Evolutionary conservation across 108 stramenopile genomes (phyloP), one percentile per base, ranked within the genome.

Genomic region (Skeletonema menzelii): DNA sequence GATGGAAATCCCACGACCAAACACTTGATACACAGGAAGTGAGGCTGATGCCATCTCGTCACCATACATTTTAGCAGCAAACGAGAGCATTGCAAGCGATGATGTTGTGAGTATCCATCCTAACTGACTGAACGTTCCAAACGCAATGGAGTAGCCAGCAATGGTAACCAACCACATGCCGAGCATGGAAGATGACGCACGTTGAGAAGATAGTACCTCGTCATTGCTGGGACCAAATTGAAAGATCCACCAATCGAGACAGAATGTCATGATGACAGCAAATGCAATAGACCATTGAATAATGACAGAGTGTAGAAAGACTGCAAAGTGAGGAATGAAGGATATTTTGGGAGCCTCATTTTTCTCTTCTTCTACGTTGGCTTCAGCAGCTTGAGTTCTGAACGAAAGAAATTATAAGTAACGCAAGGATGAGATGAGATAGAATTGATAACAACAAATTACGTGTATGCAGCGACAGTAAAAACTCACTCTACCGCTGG

Each of bases 101-200:
- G 27, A 56, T 8, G 56, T 47, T n/a, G 63, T 65, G 27, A 73
- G 37, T 13, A 73, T 44, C 72, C 72, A 73, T 31, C 72, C 72
- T 13, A 27, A 22, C 22, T 27, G 26, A 26, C 56, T 73, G 13
- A 57, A 38, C 0, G 72, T 40, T 19, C 72, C 72, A 8, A 65
- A 63, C 8, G 24, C 49, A 27, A 65, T 58, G 32, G 56, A 73
- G 46, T 65, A 44, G 8, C 61, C 70, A 34, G 62, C 61, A 62
- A 72, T 34, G 0, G 62, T 72, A 28, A 72, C 53, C 20, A 73
- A 27, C 63, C 72, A 73, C 8, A 64, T 28, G 11, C 72, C 72
- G 59, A 73, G 53, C 14, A 58, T 65, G 24, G 56, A 27, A 58
- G 62, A 73, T 31, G 56, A 31, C 38, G 63, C 61, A n/a, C 72